Evolutionary conservation across 139 green algal genomes (phyloP).

Genomic region (Micractinium conductrix): DNA sequence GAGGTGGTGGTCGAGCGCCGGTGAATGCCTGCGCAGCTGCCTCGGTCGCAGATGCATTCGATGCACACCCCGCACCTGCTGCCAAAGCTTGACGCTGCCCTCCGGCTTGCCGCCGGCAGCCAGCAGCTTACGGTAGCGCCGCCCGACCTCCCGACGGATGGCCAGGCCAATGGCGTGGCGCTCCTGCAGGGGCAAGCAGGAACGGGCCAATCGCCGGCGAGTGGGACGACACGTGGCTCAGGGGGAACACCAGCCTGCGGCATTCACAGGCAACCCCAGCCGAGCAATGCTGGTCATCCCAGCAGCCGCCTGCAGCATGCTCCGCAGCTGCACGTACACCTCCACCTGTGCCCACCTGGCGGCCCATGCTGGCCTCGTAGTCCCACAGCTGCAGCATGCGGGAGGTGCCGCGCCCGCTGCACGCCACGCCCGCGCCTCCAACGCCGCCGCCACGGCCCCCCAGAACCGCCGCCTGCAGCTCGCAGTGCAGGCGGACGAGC

Average conservation of each 20-base stretch:
- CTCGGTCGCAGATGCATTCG: background rate
- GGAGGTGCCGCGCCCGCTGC: background rate
- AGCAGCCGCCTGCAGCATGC: background rate
- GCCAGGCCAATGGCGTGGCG: conserved; percentile 53
- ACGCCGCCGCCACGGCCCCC: conserved; percentile 7
- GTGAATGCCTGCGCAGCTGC: background rate
- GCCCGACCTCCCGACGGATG: conserved; percentile 64
- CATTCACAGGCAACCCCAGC: background rate
- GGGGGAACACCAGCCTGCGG: background rate
- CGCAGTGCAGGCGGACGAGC: conserved; percentile 66
- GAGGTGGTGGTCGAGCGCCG: background rate
- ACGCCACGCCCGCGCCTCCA: background rate
- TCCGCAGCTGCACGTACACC: background rate
- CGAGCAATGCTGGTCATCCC: background rate
- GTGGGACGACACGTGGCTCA: background rate
- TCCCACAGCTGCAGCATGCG: conserved; percentile 74
- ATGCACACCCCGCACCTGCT: conserved; percentile 10
- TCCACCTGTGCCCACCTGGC: conserved; percentile 30
- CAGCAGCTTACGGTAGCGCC: conserved; percentile 38
- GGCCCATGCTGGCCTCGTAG: conserved; percentile 64
- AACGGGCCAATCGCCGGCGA: background rate
- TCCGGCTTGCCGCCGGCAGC: conserved; percentile 5
- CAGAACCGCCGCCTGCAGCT: conserved; percentile 58
- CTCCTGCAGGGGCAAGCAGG: conserved; percentile 50
- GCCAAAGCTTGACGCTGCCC: conserved; percentile 34